phyloP scores from a whole-genome alignment of 306 rosid species.

The Phaseolus lunatus region DNA sequence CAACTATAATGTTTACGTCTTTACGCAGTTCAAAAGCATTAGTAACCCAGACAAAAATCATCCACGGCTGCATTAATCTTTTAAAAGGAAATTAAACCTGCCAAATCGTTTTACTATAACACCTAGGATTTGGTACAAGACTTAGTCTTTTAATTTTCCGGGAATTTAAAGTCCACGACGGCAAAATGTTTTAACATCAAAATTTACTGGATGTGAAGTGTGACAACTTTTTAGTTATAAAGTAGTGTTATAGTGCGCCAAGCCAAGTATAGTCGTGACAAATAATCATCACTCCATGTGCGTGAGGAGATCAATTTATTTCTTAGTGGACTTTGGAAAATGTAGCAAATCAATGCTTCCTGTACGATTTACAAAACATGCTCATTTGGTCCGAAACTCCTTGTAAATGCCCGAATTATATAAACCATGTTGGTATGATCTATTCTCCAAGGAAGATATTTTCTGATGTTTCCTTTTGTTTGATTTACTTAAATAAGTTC shows the following conservation, averaged over 20 bases:
- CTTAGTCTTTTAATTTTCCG: too few species aligned
- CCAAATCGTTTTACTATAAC: not conserved
- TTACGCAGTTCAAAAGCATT: not conserved
- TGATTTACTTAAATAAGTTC: not conserved
- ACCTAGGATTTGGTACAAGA: not conserved
- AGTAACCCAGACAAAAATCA: not conserved
- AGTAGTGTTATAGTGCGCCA: too few species aligned
- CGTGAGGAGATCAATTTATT: not conserved
- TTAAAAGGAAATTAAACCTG: not conserved
- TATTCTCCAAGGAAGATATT: slow-evolving; percentile 1
- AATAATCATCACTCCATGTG: not conserved
- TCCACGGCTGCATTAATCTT: not conserved
- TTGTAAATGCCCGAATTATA: not conserved
- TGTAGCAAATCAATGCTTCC: not conserved
- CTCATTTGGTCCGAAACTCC: slow-evolving; percentile 1
- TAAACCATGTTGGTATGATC: not conserved
- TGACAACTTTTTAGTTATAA: too few species aligned
- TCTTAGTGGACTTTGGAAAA: not conserved
- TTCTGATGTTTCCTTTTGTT: slow-evolving; percentile 11
- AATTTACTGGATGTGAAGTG: not conserved
- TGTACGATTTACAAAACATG: not conserved
- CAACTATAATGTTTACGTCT: not conserved
- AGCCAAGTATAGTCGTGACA: too few species aligned
- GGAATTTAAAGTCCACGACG: too few species aligned
- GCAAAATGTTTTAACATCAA: not conserved